Base-by-base conservation (phyloP, 441 rosid species). In the Adansonia grandidieri region DNA sequence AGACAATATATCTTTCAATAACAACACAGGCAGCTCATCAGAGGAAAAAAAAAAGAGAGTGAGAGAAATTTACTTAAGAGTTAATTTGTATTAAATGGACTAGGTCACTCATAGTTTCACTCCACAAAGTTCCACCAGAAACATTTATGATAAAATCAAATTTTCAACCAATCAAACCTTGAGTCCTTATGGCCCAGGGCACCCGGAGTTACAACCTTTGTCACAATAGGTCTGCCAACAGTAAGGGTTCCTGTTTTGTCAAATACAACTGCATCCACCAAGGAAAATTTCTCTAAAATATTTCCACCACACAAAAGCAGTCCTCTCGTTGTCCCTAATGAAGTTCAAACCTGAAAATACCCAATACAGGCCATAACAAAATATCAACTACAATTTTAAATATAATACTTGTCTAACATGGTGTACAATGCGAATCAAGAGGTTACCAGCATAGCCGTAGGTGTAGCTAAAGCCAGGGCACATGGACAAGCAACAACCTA, bases 401-500 rank as follows among this genome's bases (percentile, higher is more conserved):
- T 37, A 40, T 32, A 10, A 32, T 28, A 56, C 64, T 54, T 9
- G 8, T 72, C 75, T 37, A 54, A 72, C 45, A 54, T 54, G 50
- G 75, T 72, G 63, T 37, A 54, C 47, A 64, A 68, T 76, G 62
- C 0, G 37, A 63, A 78, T 74, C 79, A 77, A 83, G 80, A 74
- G 50, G 40, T 75, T 88, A 93, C 96, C 90, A 96, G 90, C 88
- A 96, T 95, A 73, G 98, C 99, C 56, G 97, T 96, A 71, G 98
- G 99, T 48, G 99, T 94, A 79, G 99, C 98, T 85, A 96, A 86
- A 82, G 98, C 98, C 78, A 94, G 97, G 80, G 99, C 98, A 85
- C 99, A 92, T 53, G 98, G 99, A 90, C 99, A 96, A 82, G 99
- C 98, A 86, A 94, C 87, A 84, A 96, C 99, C 97, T 96, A 89